These are phyloP conservation scores for Roridomyces roridus DNA, from an alignment of 768 basidiomycete genomes.

Conservation along the genomic window DNA sequence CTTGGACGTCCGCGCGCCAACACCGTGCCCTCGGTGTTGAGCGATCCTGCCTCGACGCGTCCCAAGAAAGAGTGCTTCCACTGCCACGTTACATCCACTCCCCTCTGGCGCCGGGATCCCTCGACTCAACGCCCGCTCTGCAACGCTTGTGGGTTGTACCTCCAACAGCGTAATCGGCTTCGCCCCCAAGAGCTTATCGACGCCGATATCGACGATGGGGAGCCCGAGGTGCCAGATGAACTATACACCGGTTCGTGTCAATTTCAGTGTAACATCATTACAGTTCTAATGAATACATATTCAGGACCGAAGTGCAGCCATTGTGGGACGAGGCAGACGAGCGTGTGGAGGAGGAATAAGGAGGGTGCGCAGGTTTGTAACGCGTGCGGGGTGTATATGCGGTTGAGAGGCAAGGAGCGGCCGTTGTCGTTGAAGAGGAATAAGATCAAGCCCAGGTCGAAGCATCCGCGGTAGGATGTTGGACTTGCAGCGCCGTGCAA, in stretches of 20 bases:
- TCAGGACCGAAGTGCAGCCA: background rate
- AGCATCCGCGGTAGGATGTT: background rate
- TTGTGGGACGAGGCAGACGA: background rate
- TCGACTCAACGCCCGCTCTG: conserved; percentile 1
- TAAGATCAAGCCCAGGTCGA: conserved; percentile 1
- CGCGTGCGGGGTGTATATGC: background rate
- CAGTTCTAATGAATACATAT: too few species aligned
- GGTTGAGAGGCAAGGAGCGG: background rate
- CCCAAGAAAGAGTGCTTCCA: background rate
- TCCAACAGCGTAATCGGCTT: background rate
- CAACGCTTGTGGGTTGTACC: conserved; percentile 4
- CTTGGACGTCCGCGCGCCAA: background rate
- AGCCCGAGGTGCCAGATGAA: background rate
- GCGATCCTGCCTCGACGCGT: too few species aligned
- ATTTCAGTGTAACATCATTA: too few species aligned
- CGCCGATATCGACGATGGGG: background rate
- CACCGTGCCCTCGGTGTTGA: too few species aligned
- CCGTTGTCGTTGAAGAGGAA: background rate
- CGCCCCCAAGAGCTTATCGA: conserved; percentile 1
- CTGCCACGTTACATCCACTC: background rate
- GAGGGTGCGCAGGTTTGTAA: conserved; percentile 3
- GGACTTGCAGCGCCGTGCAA: too few species aligned
- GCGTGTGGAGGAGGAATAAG: background rate
- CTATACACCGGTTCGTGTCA: conserved; percentile 1
- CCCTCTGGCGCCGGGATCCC: conserved; percentile 4